Conservation (phyloP, 169 alveolate genomes). For the Nephromyces sp. region DNA sequence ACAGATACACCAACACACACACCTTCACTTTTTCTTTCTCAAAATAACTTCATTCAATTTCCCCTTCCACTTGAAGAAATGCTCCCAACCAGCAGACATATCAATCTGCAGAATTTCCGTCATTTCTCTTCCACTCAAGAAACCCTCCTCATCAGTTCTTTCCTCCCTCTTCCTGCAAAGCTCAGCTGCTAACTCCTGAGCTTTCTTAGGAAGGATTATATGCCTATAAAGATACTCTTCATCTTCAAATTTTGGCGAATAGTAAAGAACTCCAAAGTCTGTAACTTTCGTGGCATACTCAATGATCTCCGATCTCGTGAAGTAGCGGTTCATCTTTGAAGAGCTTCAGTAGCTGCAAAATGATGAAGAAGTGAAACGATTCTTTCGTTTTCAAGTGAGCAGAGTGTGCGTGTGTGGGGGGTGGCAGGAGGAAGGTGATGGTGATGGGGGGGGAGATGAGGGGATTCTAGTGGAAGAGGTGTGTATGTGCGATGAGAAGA, state of each 20-base stretch:
- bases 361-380: no score
- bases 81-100: not conserved
- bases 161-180: not conserved
- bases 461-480: no score
- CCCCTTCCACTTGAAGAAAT: not conserved
- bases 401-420: no score
- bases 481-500: no score
- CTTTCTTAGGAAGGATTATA: slow-evolving; percentile 62
- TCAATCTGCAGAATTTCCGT: not conserved
- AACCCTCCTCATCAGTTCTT: not conserved
- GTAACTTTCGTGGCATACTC: not conserved
- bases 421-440: no score
- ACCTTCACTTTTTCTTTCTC: not conserved
- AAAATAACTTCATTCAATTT: not conserved
- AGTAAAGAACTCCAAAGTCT: slow-evolving; percentile 57
- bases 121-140: not conserved
- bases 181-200: slow-evolving; percentile 53
- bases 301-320: not conserved
- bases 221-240: slow-evolving; percentile 65
- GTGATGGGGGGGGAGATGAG: no score
- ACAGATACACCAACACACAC: no score
- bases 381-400: not conserved
- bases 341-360: no score
- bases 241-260: slow-evolving; percentile 66
- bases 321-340: not conserved